These are phyloP conservation scores for Taiwanofungus camphoratus DNA, from an alignment of 1,284 basidiomycete species.

Conservation along the genomic window DNA sequence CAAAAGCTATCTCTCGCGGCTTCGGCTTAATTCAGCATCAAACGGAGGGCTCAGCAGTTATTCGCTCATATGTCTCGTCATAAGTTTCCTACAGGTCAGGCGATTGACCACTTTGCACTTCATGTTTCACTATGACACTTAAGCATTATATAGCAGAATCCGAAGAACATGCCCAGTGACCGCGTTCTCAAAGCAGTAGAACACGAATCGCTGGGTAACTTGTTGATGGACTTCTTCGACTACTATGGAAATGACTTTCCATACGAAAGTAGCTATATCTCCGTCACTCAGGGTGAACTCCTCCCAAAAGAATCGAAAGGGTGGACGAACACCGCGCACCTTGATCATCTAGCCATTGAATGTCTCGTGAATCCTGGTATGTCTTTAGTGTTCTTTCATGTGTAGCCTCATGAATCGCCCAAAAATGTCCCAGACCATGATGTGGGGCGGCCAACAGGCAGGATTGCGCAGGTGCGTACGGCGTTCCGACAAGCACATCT, in stretches of 20 bases:
- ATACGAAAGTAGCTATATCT: conserved; percentile 38
- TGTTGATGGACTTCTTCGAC: conserved; percentile 39
- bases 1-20: conserved; percentile 64
- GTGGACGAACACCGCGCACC: conserved; percentile 26
- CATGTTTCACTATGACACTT: too few species aligned
- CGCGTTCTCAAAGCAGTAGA: conserved; percentile 34
- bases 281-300: conserved; percentile 29
- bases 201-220: conserved; percentile 36
- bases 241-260: conserved; percentile 42
- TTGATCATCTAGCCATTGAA: conserved; percentile 33
- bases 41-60: conserved; percentile 73
- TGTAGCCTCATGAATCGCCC: neutral
- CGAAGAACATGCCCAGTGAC: conserved; percentile 28
- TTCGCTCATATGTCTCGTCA: conserved; percentile 63
- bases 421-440: conserved; percentile 29
- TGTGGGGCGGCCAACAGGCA: conserved; percentile 32
- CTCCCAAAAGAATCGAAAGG: conserved; percentile 33
- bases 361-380: conserved; percentile 37
- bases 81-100: conserved; percentile 72
- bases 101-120: too few species aligned
- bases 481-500: conserved; percentile 32
- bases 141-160: conserved; percentile 42
- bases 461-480: conserved; percentile 27
- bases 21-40: conserved; percentile 69
- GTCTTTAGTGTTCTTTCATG: neutral